phyloP scores from a whole-genome alignment of 2,329 filamentous ascomycete species.

The Aspergillus caelatus region DNA sequence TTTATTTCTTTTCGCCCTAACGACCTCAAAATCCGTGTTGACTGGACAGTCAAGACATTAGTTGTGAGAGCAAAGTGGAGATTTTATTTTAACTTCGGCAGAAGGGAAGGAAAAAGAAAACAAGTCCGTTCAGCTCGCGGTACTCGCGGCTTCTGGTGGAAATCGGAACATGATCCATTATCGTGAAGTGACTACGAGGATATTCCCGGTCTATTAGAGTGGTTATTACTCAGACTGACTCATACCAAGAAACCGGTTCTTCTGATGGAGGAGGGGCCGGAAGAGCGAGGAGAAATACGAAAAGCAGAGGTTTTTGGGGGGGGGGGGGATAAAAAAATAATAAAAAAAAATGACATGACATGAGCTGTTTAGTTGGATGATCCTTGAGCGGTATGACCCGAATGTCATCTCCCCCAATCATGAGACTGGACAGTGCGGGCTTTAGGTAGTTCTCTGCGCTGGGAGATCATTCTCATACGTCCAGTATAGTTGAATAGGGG shows the following conservation, averaged over 20 bases:
- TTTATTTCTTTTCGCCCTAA: too few species aligned
- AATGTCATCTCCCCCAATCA: slow-evolving; percentile 11
- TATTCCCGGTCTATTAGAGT: neutral
- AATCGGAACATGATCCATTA: neutral
- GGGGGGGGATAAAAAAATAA: too few species aligned
- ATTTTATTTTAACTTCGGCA: slow-evolving; percentile 3
- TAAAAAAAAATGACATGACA: neutral
- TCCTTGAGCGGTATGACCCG: slow-evolving; percentile 11
- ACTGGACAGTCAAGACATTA: neutral
- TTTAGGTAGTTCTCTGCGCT: neutral
- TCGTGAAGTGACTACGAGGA: neutral
- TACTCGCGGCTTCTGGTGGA: neutral
- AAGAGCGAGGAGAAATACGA: neutral
- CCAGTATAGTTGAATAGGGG: neutral
- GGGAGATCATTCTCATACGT: neutral
- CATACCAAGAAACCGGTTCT: neutral
- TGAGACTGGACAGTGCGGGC: neutral
- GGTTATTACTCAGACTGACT: slow-evolving; percentile 4
- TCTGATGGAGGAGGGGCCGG: neutral
- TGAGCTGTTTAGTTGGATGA: slow-evolving; percentile 3
- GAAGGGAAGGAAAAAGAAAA: neutral
- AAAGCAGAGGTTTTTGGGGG: neutral
- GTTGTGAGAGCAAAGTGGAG: slow-evolving; percentile 1
- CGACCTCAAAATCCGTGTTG: neutral
- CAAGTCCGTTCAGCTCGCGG: slow-evolving; percentile 2